These are phyloP conservation scores for Fusarium falciforme DNA, from an alignment of 2,329 filamentous ascomycete species.

Conservation along the genomic window DNA sequence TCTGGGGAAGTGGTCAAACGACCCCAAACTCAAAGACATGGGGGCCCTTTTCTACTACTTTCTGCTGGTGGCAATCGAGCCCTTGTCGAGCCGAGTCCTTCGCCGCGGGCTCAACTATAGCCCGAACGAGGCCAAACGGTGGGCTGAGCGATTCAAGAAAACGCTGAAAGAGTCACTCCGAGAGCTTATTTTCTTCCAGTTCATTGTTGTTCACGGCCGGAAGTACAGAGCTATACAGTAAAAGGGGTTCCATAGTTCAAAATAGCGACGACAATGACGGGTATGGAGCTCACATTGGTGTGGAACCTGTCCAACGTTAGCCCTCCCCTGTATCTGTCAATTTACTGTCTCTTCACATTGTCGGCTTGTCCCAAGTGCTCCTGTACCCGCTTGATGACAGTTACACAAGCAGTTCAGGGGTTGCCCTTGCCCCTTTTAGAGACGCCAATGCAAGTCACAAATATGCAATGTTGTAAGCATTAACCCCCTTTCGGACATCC, in stretches of 20 bases:
- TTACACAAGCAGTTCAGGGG: too few relatives aligned
- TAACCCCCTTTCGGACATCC: not conserved
- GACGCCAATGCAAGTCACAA: not conserved
- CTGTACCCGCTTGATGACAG: too few relatives aligned
- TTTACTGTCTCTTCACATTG: too few relatives aligned
- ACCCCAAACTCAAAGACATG: not conserved
- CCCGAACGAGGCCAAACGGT: not conserved
- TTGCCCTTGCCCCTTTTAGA: not conserved
- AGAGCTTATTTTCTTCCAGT: not conserved
- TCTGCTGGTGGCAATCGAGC: not conserved
- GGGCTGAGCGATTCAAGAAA: not conserved
- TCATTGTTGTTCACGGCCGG: not conserved
- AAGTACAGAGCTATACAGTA: not conserved
- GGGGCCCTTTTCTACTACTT: not conserved
- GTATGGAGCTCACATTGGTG: not conserved
- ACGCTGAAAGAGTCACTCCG: not conserved
- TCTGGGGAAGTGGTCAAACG: not conserved
- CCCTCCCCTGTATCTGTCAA: too few relatives aligned
- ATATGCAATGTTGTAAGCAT: not conserved
- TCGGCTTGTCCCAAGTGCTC: too few relatives aligned
- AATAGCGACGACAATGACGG: not conserved
- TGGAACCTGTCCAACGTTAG: not conserved
- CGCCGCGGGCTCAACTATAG: not conserved
- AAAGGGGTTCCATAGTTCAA: not conserved
- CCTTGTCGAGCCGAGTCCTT: not conserved